Evolutionary conservation across 257 asterid species (phyloP).

Genomic region (Thymus quinquecostatus): DNA sequence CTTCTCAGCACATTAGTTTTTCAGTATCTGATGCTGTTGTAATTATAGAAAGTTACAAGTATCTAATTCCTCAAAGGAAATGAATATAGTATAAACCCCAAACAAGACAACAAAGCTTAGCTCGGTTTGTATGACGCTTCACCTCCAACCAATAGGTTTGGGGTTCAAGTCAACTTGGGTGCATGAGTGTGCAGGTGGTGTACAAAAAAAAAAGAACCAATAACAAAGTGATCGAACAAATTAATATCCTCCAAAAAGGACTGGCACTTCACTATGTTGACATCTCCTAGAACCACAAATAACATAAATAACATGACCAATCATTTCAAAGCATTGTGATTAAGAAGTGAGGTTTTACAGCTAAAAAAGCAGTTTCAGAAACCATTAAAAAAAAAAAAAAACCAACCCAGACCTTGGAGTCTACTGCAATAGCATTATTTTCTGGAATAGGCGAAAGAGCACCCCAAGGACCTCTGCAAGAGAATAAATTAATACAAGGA

Average conservation of each 20-base stretch:
- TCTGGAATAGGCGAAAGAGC: slow-evolving; percentile 95
- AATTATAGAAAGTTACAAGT: slow-evolving; percentile 10
- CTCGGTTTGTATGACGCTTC: too few species aligned
- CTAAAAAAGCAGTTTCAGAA: slow-evolving; percentile 28
- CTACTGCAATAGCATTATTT: slow-evolving; percentile 86
- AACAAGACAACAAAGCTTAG: too few species aligned
- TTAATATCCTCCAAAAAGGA: neutral
- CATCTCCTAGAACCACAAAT: slow-evolving; percentile 16
- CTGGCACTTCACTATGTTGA: slow-evolving; percentile 8
- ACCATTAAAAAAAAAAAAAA: slow-evolving; percentile 20
- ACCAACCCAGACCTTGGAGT: slow-evolving; percentile 55
- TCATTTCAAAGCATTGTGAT: slow-evolving; percentile 14
- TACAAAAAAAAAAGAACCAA: neutral
- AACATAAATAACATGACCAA: slow-evolving; percentile 15
- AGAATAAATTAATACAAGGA: slow-evolving; percentile 28
- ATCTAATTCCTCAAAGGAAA: slow-evolving; percentile 23
- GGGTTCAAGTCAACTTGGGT: too few species aligned
- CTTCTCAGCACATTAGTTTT: slow-evolving; percentile 11
- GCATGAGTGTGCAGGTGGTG: too few species aligned
- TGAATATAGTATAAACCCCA: neutral
- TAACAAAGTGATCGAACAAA: slow-evolving; percentile 8
- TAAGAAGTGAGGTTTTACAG: neutral
- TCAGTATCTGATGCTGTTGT: slow-evolving; percentile 16
- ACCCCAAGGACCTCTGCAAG: slow-evolving; percentile 96
- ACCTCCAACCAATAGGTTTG: too few species aligned